Evolutionary conservation across 805 yeast genomes (phyloP).

Genomic region (Sporopachydermia quercuum): DNA sequence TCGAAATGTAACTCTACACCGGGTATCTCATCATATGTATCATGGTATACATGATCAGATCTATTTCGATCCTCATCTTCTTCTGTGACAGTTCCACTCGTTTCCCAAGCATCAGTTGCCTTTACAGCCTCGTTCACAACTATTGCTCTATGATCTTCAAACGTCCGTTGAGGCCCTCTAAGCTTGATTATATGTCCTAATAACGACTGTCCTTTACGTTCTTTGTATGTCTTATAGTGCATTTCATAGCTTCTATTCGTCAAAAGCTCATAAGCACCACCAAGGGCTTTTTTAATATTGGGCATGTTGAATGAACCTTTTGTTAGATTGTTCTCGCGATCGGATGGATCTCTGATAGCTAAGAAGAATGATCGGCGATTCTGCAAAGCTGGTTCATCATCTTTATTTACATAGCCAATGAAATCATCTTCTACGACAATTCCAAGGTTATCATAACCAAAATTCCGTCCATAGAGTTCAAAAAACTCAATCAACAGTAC

Average conservation of each 20-base stretch:
- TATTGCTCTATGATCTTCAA: conserved; percentile 54
- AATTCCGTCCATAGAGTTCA: conserved; percentile 80
- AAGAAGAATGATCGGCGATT: conserved; percentile 43
- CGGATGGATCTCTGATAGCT: conserved; percentile 83
- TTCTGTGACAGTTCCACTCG: conserved; percentile 10
- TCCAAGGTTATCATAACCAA: conserved; percentile 70
- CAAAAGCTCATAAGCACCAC: conserved; percentile 72
- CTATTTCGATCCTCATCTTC: conserved; percentile 18
- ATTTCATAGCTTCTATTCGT: conserved; percentile 63
- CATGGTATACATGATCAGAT: conserved; percentile 16
- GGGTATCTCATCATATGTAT: neutral
- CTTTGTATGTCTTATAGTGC: conserved; percentile 47
- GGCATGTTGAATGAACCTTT: conserved; percentile 72
- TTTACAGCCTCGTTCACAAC: conserved; percentile 45
- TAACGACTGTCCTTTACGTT: conserved; percentile 56
- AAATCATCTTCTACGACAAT: conserved; percentile 35
- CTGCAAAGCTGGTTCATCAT: conserved; percentile 33
- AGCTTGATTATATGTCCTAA: conserved; percentile 68
- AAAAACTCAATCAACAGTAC: conserved; percentile 80
- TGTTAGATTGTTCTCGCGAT: conserved; percentile 67
- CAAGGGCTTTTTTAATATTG: conserved; percentile 72
- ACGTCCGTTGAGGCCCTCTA: conserved; percentile 61
- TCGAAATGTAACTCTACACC: neutral
- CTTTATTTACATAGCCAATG: conserved; percentile 47
- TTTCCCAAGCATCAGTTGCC: conserved; percentile 4